A percentile compares a stretch with the other conserved stretches of the same genome.
These are phyloP conservation scores for Nidularia pulvinata DNA, from an alignment of 768 basidiomycete species.

Conservation along the genomic window DNA sequence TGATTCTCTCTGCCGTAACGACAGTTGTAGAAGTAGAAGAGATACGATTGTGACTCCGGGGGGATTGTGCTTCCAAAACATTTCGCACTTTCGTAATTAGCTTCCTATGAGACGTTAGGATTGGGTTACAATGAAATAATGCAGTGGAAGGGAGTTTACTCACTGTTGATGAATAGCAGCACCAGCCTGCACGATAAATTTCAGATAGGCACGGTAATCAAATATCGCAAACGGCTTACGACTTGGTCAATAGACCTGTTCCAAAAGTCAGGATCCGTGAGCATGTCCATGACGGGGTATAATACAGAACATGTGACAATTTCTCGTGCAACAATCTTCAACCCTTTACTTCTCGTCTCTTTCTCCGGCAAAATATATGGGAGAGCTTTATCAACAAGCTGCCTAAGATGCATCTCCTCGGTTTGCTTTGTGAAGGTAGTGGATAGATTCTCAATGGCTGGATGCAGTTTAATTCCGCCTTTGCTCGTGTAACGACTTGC, in stretches of 20 bases:
- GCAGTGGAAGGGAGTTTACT: conserved; percentile 9
- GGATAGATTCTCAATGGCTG: conserved; percentile 86
- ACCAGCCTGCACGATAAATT: conserved; percentile 33
- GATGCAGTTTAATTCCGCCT: conserved; percentile 69
- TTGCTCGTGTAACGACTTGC: conserved; percentile 79
- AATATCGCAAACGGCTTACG: conserved; percentile 46
- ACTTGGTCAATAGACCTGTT: conserved; percentile 91
- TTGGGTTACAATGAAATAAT: neutral
- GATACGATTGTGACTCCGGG: conserved; percentile 42
- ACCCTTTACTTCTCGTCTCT: conserved; percentile 68
- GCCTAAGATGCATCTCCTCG: conserved; percentile 83
- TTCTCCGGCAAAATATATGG: conserved; percentile 74
- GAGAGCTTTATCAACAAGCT: conserved; percentile 69
- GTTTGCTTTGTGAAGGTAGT: conserved; percentile 88
- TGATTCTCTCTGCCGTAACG: conserved; percentile 67
- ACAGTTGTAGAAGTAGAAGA: conserved; percentile 31
- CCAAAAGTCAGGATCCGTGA: conserved; percentile 97
- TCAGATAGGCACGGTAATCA: neutral
- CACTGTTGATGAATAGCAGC: conserved; percentile 54
- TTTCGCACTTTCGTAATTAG: conserved; percentile 87
- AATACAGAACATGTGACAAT: conserved; percentile 81
- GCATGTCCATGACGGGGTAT: conserved; percentile 89
- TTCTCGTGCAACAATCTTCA: conserved; percentile 79
- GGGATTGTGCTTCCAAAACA: conserved; percentile 79
- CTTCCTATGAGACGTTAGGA: conserved; percentile 46